A percentile compares a stretch with the other conserved stretches of the same genome.
Conservation (phyloP, 306 rosid genomes). For the Pueraria montana region DNA sequence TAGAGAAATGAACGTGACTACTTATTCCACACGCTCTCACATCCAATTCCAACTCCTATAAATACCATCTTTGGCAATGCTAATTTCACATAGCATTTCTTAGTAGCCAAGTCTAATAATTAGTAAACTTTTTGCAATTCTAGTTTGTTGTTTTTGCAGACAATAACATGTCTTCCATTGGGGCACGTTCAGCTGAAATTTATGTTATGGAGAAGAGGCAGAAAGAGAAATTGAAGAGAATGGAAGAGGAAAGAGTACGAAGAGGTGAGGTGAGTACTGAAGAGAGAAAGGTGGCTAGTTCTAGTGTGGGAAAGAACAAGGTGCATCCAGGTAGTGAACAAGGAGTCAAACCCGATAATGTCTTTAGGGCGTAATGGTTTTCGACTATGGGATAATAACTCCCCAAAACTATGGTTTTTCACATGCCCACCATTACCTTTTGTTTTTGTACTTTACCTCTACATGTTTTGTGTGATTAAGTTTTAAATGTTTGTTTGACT, state of each 20-base stretch:
- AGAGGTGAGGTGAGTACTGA: constrained; percentile 36
- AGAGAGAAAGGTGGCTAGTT: constrained; percentile 36
- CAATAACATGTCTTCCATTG: constrained; percentile 57
- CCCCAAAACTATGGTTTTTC: not conserved
- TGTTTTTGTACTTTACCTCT: not conserved
- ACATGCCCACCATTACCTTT: not conserved
- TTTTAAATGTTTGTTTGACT: constrained; percentile 13
- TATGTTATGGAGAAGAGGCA: constrained; percentile 50
- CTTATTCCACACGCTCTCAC: constrained; percentile 35
- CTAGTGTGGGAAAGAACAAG: constrained; percentile 47
- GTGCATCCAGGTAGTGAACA: constrained; percentile 49
- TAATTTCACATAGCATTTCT: constrained; percentile 9
- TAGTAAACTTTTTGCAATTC: not conserved
- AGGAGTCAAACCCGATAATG: constrained; percentile 3
- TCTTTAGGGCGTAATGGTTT: not conserved
- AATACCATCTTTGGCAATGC: constrained; percentile 27
- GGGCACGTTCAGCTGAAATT: constrained; percentile 59
- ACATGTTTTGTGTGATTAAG: not conserved
- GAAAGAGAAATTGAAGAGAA: constrained; percentile 54
- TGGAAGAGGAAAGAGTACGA: constrained; percentile 53
- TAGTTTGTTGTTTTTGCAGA: constrained; percentile 25
- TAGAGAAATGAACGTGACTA: constrained; percentile 27
- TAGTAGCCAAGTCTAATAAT: not conserved
- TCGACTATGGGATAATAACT: constrained; percentile 11
- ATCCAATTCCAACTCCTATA: constrained; percentile 44